phyloP scores from a whole-genome alignment of 2,329 filamentous ascomycete genomes.

The Aspergillus sp. region DNA sequence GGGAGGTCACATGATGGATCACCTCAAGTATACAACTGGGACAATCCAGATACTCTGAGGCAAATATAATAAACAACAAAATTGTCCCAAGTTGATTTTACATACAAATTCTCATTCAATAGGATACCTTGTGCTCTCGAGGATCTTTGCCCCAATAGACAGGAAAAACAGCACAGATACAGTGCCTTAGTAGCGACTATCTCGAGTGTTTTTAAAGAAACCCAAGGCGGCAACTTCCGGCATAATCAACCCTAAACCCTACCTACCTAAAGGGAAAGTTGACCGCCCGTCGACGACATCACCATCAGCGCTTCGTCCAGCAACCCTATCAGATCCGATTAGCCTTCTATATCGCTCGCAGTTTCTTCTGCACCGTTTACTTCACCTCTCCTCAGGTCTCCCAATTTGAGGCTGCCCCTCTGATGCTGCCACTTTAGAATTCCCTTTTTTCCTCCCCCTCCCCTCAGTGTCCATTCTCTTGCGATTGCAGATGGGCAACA shows the following conservation, averaged over 20 bases:
- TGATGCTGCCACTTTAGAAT: constrained; percentile 17
- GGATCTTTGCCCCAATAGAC: too few species aligned
- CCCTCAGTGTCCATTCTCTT: constrained; percentile 8
- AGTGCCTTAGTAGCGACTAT: too few species aligned
- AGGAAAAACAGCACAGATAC: too few species aligned
- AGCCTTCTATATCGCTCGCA: too few species aligned
- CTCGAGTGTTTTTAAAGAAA: neutral
- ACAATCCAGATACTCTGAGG: too few species aligned
- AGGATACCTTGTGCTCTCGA: too few species aligned
- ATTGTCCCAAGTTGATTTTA: too few species aligned
- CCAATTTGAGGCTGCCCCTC: constrained; percentile 13
- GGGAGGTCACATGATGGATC: too few species aligned
- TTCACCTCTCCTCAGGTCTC: neutral
- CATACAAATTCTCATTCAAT: too few species aligned
- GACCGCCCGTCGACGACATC: constrained; percentile 16
- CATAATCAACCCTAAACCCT: constrained; percentile 20
- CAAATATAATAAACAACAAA: too few species aligned
- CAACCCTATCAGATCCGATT: neutral
- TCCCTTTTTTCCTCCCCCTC: constrained; percentile 6
- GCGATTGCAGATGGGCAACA: constrained; percentile 46
- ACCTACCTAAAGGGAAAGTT: constrained; percentile 10
- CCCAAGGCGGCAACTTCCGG: neutral
- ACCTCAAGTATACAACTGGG: too few species aligned
- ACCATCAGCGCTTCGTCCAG: constrained; percentile 1
- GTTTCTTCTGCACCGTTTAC: neutral